A percentile compares a stretch with the other conserved stretches of the same genome.
Evolutionary conservation across 495 filamentous ascomycete species (phyloP).

Genomic region (Podospora australis): DNA sequence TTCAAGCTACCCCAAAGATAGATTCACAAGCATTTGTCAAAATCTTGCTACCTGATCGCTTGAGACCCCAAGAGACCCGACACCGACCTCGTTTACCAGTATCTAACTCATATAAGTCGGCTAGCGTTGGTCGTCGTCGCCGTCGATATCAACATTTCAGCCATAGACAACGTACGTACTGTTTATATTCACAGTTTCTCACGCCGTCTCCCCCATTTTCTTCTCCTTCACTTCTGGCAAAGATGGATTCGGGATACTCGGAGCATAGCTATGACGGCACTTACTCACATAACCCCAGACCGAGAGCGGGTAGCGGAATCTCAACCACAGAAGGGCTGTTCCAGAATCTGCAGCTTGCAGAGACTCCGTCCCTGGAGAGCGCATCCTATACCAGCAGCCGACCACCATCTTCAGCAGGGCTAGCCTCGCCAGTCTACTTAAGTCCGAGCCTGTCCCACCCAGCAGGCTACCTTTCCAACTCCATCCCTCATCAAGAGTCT

Average conservation of each 20-base stretch:
- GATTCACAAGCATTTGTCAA: slow-evolving; percentile 13
- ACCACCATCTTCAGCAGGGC: slow-evolving; percentile 23
- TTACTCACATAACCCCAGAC: slow-evolving; percentile 43
- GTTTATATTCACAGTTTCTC: slow-evolving; percentile 10
- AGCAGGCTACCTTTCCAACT: slow-evolving; percentile 14
- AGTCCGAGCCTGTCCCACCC: slow-evolving; percentile 23
- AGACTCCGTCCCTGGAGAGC: slow-evolving; percentile 22
- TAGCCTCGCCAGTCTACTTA: slow-evolving; percentile 22
- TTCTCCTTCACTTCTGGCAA: slow-evolving; percentile 2
- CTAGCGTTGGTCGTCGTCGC: slow-evolving; percentile 2
- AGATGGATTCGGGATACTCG: slow-evolving; percentile 30
- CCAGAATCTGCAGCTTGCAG: slow-evolving; percentile 29
- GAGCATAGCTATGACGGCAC: slow-evolving; percentile 28
- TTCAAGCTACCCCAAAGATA: slow-evolving; percentile 29
- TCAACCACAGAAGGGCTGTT: slow-evolving; percentile 32
- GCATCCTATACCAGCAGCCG: slow-evolving; percentile 24
- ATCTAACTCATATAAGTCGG: slow-evolving; percentile 26
- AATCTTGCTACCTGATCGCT: slow-evolving; percentile 26
- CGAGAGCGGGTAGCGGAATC: slow-evolving; percentile 30
- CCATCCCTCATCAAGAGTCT: slow-evolving; percentile 20
- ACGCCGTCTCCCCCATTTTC: neutral
- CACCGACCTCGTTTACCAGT: slow-evolving; percentile 6
- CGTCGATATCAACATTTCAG: slow-evolving; percentile 6
- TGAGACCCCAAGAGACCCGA: slow-evolving; percentile 4
- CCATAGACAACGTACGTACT: slow-evolving; percentile 26